These are phyloP conservation scores for Sporothrix pseudoabietina DNA, from an alignment of 2,329 filamentous ascomycete species.

Conservation along the genomic window DNA sequence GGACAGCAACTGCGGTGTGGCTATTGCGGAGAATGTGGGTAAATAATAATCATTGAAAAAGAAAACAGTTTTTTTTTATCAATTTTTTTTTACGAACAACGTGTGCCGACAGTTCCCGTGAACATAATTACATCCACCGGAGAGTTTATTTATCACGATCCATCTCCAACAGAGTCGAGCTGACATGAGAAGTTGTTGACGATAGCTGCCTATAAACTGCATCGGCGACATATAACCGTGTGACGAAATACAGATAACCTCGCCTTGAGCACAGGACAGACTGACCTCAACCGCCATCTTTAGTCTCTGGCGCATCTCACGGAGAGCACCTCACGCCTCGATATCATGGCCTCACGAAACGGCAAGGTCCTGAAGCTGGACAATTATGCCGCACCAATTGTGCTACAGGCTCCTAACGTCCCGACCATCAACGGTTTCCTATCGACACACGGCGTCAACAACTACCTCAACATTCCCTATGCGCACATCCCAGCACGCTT, in stretches of 20 bases:
- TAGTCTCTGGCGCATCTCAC: neutral
- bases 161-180: neutral
- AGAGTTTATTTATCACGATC: neutral
- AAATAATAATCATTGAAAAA: neutral
- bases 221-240: neutral
- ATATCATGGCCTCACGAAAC: slow-evolving; percentile 11
- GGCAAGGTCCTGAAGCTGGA: slow-evolving; percentile 7
- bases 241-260: neutral
- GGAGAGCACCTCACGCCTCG: neutral
- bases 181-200: neutral
- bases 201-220: neutral
- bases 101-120: neutral
- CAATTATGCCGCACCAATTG: neutral
- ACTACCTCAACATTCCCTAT: slow-evolving; percentile 30
- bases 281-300: neutral
- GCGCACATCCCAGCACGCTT: slow-evolving; percentile 28
- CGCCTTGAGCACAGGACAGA: neutral
- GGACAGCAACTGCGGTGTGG: neutral
- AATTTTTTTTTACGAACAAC: neutral
- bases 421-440: slow-evolving; percentile 27
- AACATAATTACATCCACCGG: neutral
- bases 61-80: too few relatives aligned
- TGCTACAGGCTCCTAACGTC: neutral
- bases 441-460: slow-evolving; percentile 29
- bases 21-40: neutral